Percentiles rank a stretch among this genome's conserved stretches.
Evolutionary conservation across 495 filamentous ascomycete species (phyloP).

Genomic region (Cenococcum geophilum): DNA sequence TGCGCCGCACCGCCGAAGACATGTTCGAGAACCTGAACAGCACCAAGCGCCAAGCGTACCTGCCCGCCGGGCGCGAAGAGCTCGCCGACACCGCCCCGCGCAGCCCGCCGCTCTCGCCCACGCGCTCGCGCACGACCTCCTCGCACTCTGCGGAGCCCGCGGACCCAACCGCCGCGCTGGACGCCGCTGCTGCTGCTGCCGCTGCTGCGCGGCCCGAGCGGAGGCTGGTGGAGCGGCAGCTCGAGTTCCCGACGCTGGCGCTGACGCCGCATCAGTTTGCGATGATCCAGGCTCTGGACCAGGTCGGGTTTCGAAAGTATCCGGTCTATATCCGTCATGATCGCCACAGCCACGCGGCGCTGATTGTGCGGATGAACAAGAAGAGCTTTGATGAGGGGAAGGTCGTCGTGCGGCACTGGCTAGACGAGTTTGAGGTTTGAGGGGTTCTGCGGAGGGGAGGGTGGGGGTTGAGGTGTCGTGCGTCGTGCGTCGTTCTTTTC

Average conservation of each 20-base stretch:
- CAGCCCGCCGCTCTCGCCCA: neutral
- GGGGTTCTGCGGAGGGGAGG: neutral
- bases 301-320: slow-evolving; percentile 72
- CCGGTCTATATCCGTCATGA: slow-evolving; percentile 79
- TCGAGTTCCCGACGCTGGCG: slow-evolving; percentile 61
- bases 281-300: slow-evolving; percentile 73
- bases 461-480: neutral
- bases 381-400: slow-evolving; percentile 65
- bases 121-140: neutral
- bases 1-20: slow-evolving; percentile 65
- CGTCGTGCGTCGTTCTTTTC: neutral
- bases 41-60: slow-evolving; percentile 55
- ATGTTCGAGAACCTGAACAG: slow-evolving; percentile 65
- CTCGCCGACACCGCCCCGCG: slow-evolving; percentile 13
- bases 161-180: no score
- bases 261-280: slow-evolving; percentile 71
- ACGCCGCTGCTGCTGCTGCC: no score
- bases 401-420: slow-evolving; percentile 76
- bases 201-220: no score
- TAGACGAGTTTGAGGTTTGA: slow-evolving; percentile 65
- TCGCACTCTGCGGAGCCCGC: no score
- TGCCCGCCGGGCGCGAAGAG: slow-evolving; percentile 44
- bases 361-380: slow-evolving; percentile 67
- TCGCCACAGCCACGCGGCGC: slow-evolving; percentile 79
- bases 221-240: slow-evolving; percentile 4